phyloP scores from a whole-genome alignment of 2,329 filamentous ascomycete genomes.

The Zarea fungicola region DNA sequence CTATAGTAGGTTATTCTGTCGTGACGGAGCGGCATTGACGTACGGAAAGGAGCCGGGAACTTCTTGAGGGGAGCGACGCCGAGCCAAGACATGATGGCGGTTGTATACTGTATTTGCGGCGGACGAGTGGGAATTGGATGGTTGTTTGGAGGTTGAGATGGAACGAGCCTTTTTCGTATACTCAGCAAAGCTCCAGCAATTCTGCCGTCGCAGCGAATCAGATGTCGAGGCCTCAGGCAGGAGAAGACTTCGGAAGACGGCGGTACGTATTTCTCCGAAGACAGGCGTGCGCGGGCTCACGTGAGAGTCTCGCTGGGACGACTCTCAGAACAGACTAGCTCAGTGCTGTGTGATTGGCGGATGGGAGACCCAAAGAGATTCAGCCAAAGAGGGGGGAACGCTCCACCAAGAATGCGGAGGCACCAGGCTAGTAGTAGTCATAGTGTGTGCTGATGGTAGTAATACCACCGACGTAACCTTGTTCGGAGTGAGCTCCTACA shows the following conservation, averaged over 20 bases:
- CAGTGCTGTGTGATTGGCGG: slow-evolving; percentile 6
- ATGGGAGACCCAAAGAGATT: not conserved
- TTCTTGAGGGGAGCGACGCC: slow-evolving; percentile 65
- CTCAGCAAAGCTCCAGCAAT: slow-evolving; percentile 10
- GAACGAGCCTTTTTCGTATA: slow-evolving; percentile 14
- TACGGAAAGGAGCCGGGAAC: slow-evolving; percentile 74
- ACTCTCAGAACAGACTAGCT: not conserved
- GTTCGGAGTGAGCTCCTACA: slow-evolving; percentile 1
- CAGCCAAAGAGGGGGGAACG: slow-evolving; percentile 2
- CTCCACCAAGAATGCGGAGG: slow-evolving; percentile 14
- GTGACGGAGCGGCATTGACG: slow-evolving; percentile 39
- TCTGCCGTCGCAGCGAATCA: slow-evolving; percentile 9
- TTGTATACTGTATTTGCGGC: slow-evolving; percentile 31
- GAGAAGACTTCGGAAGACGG: slow-evolving; percentile 7
- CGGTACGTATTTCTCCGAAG: slow-evolving; percentile 5
- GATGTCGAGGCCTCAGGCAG: slow-evolving; percentile 10
- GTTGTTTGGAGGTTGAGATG: slow-evolving; percentile 16
- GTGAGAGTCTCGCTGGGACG: not conserved
- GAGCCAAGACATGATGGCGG: slow-evolving; percentile 68
- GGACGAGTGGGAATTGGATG: slow-evolving; percentile 30
- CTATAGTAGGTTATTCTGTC: not conserved
- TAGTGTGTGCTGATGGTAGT: slow-evolving; percentile 2
- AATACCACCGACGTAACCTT: slow-evolving; percentile 10
- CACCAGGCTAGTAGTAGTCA: slow-evolving; percentile 11
- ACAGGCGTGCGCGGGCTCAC: slow-evolving; percentile 1